phyloP scores from a whole-genome alignment of 345 rosid species.

The Rubroshorea leprosula region DNA sequence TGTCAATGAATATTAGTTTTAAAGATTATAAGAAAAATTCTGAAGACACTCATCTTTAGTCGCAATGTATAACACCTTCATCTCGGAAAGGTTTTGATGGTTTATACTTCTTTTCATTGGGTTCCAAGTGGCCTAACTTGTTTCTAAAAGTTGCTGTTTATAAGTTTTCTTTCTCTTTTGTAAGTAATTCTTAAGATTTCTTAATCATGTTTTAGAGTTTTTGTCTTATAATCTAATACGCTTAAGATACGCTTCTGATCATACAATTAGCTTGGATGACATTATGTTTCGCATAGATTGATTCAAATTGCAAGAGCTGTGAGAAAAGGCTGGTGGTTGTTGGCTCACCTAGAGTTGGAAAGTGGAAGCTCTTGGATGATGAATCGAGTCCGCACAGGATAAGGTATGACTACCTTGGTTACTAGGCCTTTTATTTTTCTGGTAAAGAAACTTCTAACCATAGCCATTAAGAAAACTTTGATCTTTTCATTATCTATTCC shows the following conservation, averaged over 20 bases:
- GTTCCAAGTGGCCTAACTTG: constrained; percentile 26
- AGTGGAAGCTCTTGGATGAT: constrained; percentile 36
- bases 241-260: constrained; percentile 2
- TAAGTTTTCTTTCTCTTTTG: constrained; percentile 43
- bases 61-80: constrained; percentile 31
- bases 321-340: constrained; percentile 33
- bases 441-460: too few species aligned
- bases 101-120: constrained; percentile 48
- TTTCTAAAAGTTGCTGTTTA: constrained; percentile 51
- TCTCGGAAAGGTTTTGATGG: constrained; percentile 41
- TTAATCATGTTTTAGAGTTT: background rate
- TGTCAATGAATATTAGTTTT: constrained; percentile 44
- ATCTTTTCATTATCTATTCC: too few species aligned
- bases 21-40: constrained; percentile 12
- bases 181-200: constrained; percentile 25
- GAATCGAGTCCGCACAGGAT: constrained; percentile 9
- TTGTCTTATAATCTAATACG: background rate
- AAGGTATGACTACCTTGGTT: constrained; percentile 25
- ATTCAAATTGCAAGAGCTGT: constrained; percentile 31
- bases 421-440: background rate
- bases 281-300: constrained; percentile 17
- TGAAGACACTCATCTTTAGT: constrained; percentile 22
- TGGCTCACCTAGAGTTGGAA: constrained; percentile 36
- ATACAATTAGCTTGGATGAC: constrained; percentile 9
- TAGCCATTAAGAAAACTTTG: too few species aligned